Conservation (phyloP, 305 asterid species). For the Fraxinus dipetala region DNA sequence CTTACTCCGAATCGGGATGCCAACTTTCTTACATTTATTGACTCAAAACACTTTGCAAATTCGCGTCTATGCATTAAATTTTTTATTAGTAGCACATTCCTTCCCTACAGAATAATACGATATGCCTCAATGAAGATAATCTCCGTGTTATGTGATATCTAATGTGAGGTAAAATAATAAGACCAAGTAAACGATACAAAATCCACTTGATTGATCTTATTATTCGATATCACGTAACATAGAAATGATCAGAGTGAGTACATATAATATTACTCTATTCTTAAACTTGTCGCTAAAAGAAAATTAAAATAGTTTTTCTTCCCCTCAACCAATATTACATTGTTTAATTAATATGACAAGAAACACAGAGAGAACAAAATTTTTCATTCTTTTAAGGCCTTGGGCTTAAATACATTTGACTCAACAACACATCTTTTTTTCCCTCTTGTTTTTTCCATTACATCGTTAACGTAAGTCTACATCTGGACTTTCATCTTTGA, state of each 20-base stretch:
- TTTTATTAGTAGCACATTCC: neutral
- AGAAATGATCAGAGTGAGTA: neutral
- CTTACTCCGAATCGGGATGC: neutral
- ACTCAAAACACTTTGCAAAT: neutral
- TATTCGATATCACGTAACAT: neutral
- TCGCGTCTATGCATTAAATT: neutral
- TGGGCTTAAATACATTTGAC: constrained; percentile 35
- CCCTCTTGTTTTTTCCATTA: constrained; percentile 7
- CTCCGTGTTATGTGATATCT: too few relatives aligned
- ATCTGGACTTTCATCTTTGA: constrained; percentile 57
- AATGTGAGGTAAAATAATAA: neutral
- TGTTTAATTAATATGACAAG: neutral
- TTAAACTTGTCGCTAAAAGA: neutral
- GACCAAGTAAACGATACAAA: neutral
- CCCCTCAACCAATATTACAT: neutral
- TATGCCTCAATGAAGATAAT: too few relatives aligned
- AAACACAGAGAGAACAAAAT: neutral
- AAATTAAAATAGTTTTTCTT: neutral
- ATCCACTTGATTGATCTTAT: neutral
- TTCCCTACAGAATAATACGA: neutral
- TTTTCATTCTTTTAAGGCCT: constrained; percentile 31
- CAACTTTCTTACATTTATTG: neutral
- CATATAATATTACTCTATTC: neutral
- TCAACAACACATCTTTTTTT: neutral
- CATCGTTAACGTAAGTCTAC: constrained; percentile 32